Base-by-base conservation (phyloP, 2,329 filamentous ascomycete genomes). In the Xylariaceae sp. region DNA sequence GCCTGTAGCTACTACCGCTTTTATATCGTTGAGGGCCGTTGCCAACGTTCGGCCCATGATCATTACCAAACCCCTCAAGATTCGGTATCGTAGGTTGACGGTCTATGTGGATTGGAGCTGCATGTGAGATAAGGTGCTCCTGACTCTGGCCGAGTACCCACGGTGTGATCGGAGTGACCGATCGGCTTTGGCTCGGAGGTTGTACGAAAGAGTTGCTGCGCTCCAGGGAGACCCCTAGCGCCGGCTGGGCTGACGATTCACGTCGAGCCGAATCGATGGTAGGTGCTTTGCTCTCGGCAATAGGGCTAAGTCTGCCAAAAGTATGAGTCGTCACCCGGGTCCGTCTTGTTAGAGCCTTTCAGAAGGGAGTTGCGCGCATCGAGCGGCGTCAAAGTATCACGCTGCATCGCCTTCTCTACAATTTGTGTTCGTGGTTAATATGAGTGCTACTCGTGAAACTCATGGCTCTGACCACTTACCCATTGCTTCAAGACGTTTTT, bases 361-460 rank as follows among this genome's bases (percentile, higher is more conserved):
- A 96, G 83, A 17, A 96, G 81, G 11, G 87, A 91, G 75, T 92
- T 92, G 65, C 89, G 87, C 1, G 90, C 87, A 63, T 95, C 89
- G 36, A 96, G 80, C 5, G 90, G 88, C 1, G 90, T 96, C 44
- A 96, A 82, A 51, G 83, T 84, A 59, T 94, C 87, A 57, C 86
- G 85, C 62, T 83, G 80, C 55, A 82, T 70, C 75, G 92, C 89
- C 70, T 91, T 88, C 90, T 69, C 49, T 52, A 45, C n/a, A 4
- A 18, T 18, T 12, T 39, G 47, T 35, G 55, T 71, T 67, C 42
- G 2, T 14, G 22, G 39, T 49, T 32, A 63, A 42, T 39, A 49
- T 12, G 11, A 17, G 31, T 18, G 27, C 42, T 40, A 22, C n/a
- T 39, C 35, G 41, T 11, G 35, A 32, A 11, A 11, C 12, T 30